Base-by-base conservation (phyloP, 2,329 filamentous ascomycete species). In the Tolypocladium tropicale region DNA sequence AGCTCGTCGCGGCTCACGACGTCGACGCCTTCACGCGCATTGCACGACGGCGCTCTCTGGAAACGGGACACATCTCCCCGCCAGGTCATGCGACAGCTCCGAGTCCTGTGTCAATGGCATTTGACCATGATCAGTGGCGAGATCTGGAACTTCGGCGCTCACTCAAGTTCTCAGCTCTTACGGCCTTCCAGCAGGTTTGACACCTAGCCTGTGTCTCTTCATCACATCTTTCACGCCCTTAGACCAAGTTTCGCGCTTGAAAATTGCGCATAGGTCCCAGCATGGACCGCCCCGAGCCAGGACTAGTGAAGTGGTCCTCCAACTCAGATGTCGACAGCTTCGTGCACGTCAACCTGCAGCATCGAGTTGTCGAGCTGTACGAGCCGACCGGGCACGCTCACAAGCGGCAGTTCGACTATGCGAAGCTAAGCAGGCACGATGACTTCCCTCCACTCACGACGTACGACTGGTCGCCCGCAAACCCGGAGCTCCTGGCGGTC, bases 401-500 rank as follows among this genome's bases (percentile, higher is more conserved):
- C 39, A 73, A 74, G 21, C 78, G 80, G 0, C 71, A 68, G 0
- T 86, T 86, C 61, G 79, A 86, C 61, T 83, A 79, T 63, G 71
- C 75, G 53, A 80, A 77, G 62, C 67, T 81, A 23, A 78, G 78
- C 23, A 79, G 81, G 53, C 82, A 86, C 62, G 80, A 84, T 65
- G 81, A 86, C 62, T 79, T 85, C 49, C 83, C 83, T 41, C 78
- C 80, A 5, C 73, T 86, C 57, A 86, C 80, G 48, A 83, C 83
- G 6, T 86, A 84, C 65, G 83, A 86, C 70, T 86, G 83, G 83
- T 85, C 83, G 14, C 80, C 83, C 30, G 76, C 76, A 33, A 74
- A 81, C n/a, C 74, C 78, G 34, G 83, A 84, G 53, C 75, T 92
- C 10, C 80, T 94, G 43, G 88, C 87, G 25, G 81, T 94, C 32